A percentile compares a stretch with the other conserved stretches of the same genome.
Conservation (phyloP, 768 basidiomycete species). For the Russula ochroleuca region DNA sequence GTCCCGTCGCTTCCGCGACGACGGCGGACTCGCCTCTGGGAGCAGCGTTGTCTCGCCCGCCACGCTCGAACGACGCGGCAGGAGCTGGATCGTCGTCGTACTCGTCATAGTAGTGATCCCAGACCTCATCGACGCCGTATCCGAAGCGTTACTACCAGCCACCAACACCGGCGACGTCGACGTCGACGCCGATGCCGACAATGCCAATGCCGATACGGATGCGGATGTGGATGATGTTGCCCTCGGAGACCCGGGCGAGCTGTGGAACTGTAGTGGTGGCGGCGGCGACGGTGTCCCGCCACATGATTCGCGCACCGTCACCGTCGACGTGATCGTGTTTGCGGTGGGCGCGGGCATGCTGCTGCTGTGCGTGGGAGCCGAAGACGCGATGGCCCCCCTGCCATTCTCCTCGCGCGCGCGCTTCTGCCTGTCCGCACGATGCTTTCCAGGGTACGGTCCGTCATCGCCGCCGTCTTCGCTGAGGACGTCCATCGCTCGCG, state of each 20-base stretch:
- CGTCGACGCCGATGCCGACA: background rate
- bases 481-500: constrained; percentile 23
- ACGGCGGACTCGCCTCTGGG: background rate
- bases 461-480: background rate
- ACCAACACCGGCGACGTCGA: background rate
- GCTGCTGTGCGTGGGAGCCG: background rate
- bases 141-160: background rate
- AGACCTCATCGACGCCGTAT: background rate
- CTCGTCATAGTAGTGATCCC: background rate
- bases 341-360: background rate
- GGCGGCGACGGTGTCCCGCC: background rate
- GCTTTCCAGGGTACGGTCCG: background rate
- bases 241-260: background rate
- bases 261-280: background rate
- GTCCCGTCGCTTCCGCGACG: background rate
- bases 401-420: constrained; percentile 7
- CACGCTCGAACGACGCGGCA: constrained; percentile 7
- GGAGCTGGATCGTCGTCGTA: background rate
- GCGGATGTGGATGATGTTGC: background rate
- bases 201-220: background rate
- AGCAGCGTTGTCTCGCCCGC: background rate
- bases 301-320: constrained; percentile 1
- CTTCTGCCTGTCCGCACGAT: background rate
- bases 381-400: background rate
- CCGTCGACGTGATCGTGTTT: constrained; percentile 19